These are phyloP conservation scores for Cercospora zeina DNA, from an alignment of 2,329 filamentous ascomycete genomes.

Conservation along the genomic window DNA sequence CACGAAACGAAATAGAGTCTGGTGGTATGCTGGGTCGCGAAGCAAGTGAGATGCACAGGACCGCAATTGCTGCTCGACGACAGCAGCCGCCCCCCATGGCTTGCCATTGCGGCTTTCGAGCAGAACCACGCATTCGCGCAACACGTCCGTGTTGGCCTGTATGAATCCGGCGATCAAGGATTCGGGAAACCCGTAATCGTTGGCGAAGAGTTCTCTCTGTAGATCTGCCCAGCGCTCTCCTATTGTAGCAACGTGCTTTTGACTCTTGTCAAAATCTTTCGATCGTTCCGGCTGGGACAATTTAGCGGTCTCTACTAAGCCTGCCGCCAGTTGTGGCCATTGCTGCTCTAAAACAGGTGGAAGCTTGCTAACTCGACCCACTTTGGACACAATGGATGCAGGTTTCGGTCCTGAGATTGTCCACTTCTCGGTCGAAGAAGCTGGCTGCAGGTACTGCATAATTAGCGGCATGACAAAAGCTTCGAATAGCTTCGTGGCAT, in stretches of 20 bases:
- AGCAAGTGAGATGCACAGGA: constrained; percentile 47
- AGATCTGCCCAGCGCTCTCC: constrained; percentile 65
- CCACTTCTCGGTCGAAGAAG: constrained; percentile 52
- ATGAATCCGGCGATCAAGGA: constrained; percentile 32
- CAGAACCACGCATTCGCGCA: constrained; percentile 53
- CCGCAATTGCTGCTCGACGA: constrained; percentile 56
- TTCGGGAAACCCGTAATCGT: constrained; percentile 32
- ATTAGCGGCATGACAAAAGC: constrained; percentile 56
- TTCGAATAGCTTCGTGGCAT: constrained; percentile 49
- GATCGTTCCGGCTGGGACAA: constrained; percentile 80
- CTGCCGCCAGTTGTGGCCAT: constrained; percentile 64
- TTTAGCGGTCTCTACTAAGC: constrained; percentile 66
- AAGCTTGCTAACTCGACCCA: constrained; percentile 27
- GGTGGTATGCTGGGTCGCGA: constrained; percentile 47
- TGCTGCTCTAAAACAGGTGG: constrained; percentile 51
- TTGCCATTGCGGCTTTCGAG: constrained; percentile 61
- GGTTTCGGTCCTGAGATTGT: constrained; percentile 50
- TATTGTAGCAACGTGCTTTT: constrained; percentile 66
- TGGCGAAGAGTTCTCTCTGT: constrained; percentile 44
- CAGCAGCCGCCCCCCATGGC: constrained; percentile 63
- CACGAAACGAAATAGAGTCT: constrained; percentile 50
- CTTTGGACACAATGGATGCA: constrained; percentile 45
- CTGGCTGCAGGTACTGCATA: constrained; percentile 54
- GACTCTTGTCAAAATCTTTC: constrained; percentile 71
- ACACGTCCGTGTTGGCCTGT: constrained; percentile 46